Base-by-base conservation (phyloP, 768 basidiomycete genomes). In the Kwoniella shandongensis region DNA sequence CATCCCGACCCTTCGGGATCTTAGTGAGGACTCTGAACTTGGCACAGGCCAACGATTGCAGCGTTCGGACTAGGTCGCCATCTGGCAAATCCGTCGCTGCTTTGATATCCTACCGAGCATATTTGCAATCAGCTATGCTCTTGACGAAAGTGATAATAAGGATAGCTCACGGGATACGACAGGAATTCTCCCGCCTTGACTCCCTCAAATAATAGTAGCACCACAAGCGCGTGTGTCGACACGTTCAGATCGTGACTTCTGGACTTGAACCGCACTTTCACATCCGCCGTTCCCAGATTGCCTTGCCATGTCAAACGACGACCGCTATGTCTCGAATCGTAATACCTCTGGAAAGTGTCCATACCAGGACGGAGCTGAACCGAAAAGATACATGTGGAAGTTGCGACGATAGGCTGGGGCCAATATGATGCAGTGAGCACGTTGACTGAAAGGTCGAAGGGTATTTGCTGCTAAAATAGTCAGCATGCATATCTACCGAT, bases 371-470 rank as follows among this genome's bases (percentile, higher is more conserved):
- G 73, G 67, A 99, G 81, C 15, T 81, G 76, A 15, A 81, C 73
- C 0, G 91, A 86, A 38, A 97, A 79, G 4, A 79, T 84, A 66
- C 90, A 96, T 0, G 75, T 62, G 0, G 63, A 59, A 1, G 84
- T 70, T 2, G 85, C 79, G 10, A 81, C 77, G 2, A 83, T 81
- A 57, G 86, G 83, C 1, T 86, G 87, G 0, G 96, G 96, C 96
- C 96, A 99, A 76, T 89, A 90, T 3, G 92, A 94, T 1, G 93
- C 89, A 0, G 96, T 98, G 84, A 97, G 91, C 46, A 99, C 88
- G 4, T 82, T 92, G 39, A 97, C 91, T 0, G 83, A 85, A 35
- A 97, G 81, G 38, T 94, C 89, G 63, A 93, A 81, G 3, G 83
- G 80, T 2, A 87, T 86, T 8, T 83, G 75, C 91, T 96, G 66